Evolutionary conservation across 1,139 yeast genomes (phyloP), one percentile per base, ranked within the genome.

Genomic region (Sugiyamaella pinicola): DNA sequence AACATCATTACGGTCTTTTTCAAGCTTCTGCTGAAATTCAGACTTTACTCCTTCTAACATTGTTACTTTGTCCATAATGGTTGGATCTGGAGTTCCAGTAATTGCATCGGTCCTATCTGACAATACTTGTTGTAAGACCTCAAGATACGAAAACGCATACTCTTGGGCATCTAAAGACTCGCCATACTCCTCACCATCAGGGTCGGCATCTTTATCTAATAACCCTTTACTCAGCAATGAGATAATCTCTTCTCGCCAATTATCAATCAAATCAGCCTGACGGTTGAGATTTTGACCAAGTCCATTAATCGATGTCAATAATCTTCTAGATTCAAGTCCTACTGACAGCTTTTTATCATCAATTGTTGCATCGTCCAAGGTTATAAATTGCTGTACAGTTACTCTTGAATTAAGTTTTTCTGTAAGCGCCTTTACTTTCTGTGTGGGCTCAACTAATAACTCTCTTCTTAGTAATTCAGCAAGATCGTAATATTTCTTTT

Each of bases 111-210:
- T 76, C 51, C 97, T 71, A 64, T 87, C 95, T 9, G 72, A 70
- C 33, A 88, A 64, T 5, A 80, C 67, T 49, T 75, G 73, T 47
- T 83, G 83, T 3, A 90, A 60, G 8, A 83, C 80, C 55, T 83
- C 86, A 50, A 90, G 73, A 55, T 84, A 80, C 0, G 82, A 77
- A 42, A 83, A 83, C 0, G 84, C 84, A 55, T 77, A 75, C 55
- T 85, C 95, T 67, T 91, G 98, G 45, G 80, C 84, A 40, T 81
- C 80, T 48, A 91, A 74, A 0, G 95, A 83, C 13, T 78, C 79
- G 22, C 81, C 83, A 66, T 90, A 93, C 61, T 90, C 97, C 52
- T 82, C 87, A 17, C 95, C 95, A 55, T 82, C 82, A 1, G 85
- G 84, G 24, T 72, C 74, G 2, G 73, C 70, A 13, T 72, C 73